phyloP scores from a whole-genome alignment of 306 rosid species.

The Cajanus cajan region DNA sequence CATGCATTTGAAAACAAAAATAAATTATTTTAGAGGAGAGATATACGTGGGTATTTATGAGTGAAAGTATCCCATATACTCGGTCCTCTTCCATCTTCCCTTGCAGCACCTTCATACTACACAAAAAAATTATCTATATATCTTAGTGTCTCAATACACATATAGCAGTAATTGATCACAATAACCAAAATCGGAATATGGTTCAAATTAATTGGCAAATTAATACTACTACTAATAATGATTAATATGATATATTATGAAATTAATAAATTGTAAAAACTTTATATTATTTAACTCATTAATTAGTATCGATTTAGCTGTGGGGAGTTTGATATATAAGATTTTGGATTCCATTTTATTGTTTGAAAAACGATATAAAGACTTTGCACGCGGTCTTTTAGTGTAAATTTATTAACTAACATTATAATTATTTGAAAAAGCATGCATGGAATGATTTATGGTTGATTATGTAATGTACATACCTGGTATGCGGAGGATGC shows the following conservation, averaged over 20 bases:
- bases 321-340: too few species aligned
- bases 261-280: too few species aligned
- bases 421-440: too few species aligned
- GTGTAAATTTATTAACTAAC: too few species aligned
- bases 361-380: too few species aligned
- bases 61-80: constrained; percentile 40
- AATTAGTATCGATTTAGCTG: too few species aligned
- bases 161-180: neutral
- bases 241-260: too few species aligned
- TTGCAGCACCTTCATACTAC: constrained; percentile 58
- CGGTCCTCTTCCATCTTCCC: constrained; percentile 38
- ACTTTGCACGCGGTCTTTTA: too few species aligned
- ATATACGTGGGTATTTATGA: constrained; percentile 35
- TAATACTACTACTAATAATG: neutral
- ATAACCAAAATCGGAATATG: neutral
- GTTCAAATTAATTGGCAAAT: neutral
- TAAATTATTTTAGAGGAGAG: neutral
- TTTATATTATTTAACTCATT: too few species aligned
- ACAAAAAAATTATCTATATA: neutral
- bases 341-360: too few species aligned
- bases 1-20: neutral
- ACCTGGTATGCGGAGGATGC: constrained; percentile 40
- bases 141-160: neutral
- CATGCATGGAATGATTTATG: too few species aligned
- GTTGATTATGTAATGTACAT: too few species aligned